phyloP scores from a whole-genome alignment of 2,329 filamentous ascomycete species.

The Pochonia chlamydosporia region DNA sequence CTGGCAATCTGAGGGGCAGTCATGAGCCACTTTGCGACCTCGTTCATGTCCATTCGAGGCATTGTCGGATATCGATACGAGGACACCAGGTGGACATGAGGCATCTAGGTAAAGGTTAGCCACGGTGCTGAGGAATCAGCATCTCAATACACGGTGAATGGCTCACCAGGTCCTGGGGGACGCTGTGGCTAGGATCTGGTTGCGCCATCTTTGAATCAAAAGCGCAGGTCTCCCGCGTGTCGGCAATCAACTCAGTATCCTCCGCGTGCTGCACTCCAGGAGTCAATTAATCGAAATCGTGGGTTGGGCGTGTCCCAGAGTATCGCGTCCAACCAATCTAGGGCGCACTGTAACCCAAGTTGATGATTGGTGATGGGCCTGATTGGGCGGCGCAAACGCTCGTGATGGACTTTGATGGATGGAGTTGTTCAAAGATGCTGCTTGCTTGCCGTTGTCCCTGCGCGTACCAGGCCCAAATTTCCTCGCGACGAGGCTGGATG shows the following conservation, averaged over 20 bases:
- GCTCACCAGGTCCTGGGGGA: conserved; percentile 37
- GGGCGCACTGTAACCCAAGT: not conserved
- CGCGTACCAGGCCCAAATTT: conserved; percentile 28
- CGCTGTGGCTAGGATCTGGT: conserved; percentile 35
- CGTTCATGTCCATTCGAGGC: conserved; percentile 64
- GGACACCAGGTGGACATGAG: conserved; percentile 86
- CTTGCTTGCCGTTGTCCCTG: conserved; percentile 9
- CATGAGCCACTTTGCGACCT: conserved; percentile 78
- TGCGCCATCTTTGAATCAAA: conserved; percentile 29
- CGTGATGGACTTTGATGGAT: conserved; percentile 8
- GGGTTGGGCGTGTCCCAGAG: not conserved
- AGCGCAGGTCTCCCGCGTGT: not conserved
- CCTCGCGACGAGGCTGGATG: conserved; percentile 29
- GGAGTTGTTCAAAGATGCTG: conserved; percentile 9
- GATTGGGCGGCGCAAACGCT: conserved; percentile 9
- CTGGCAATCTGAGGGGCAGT: conserved; percentile 80
- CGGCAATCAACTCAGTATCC: not conserved
- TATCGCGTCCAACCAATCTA: not conserved
- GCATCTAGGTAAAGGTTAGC: conserved; percentile 50
- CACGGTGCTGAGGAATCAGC: not conserved
- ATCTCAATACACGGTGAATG: not conserved
- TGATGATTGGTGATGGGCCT: conserved; percentile 4
- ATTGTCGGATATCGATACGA: conserved; percentile 73
- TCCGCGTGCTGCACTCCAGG: not conserved
- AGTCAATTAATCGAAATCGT: not conserved